Evolutionary conservation across 2,329 filamentous ascomycete genomes (phyloP), one percentile per base, ranked within the genome.

Genomic region (Paecilomyces formosus): DNA sequence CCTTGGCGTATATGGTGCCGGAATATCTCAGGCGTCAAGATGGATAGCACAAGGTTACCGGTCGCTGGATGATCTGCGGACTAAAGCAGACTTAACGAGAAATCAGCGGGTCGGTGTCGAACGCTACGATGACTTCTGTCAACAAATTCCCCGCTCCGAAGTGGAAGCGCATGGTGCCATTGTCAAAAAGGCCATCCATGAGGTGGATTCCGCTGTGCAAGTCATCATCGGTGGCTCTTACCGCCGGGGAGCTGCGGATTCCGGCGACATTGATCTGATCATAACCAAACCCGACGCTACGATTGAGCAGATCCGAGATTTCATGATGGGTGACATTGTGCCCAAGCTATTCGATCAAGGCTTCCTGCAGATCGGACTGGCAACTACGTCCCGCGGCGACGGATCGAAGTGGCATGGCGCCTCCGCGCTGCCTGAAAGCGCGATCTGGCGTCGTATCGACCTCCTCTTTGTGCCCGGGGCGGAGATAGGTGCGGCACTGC

Each of bases 351-450:
- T 84, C 49, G 66, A 72, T 1, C 70, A 78, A 4, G 81, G 78
- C 0, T 95, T 96, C 66, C 79, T 97, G 3, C 87, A 88, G 55
- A 85, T 81, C 1, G 81, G 82, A 1, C 81, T 97, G 8, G 87
- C 90, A 0, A 81, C 82, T 6, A 76, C 76, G 7, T 75, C 76
- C n/a, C 76, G 78, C 28, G 72, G 73, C 8, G 78, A 83, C 22
- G 88, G 88, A 0, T 88, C 86, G 24, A 95, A 94, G 75, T 97
- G 91, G 90, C 90, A 95, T 63, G 92, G 93, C 3, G 92, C 89
- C 56, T 94, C 88, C 45, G 83, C 86, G 11, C 77, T 96, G 0
- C 88, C 89, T 0, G 66, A 55, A 39, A 77, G 68, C 61, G 77
- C 78, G 0, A 70, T 83, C 0, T 96, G 91, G 92, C 82, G 92